Percentiles rank a stretch among this genome's conserved stretches.
Evolutionary conservation across 768 basidiomycete genomes (phyloP).

Genomic region (Baorangia bicolor): DNA sequence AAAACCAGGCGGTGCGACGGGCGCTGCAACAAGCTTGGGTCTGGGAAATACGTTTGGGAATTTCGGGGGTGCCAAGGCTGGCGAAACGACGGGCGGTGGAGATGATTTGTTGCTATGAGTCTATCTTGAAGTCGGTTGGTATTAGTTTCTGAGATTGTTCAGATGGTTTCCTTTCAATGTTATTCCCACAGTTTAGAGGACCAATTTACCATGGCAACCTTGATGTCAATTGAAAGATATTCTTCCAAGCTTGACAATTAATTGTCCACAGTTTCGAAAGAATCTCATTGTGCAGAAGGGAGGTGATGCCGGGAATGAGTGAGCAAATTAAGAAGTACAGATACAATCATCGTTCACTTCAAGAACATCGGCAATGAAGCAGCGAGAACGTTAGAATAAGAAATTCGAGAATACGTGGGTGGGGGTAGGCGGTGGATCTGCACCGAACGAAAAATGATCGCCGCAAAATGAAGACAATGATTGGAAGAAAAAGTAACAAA

Average conservation of each 20-base stretch:
- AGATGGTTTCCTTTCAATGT: background rate
- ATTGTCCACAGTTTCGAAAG: conserved; percentile 19
- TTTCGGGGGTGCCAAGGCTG: conserved; percentile 28
- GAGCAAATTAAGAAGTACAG: conserved; percentile 37
- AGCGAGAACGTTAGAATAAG: conserved; percentile 20
- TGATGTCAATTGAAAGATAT: background rate
- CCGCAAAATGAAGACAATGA: conserved; percentile 15
- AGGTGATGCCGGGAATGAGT: conserved; percentile 15
- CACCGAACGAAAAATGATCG: conserved; percentile 6
- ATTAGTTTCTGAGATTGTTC: background rate
- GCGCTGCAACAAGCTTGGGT: conserved; percentile 9
- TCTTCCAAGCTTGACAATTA: conserved; percentile 2
- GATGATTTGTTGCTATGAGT: conserved; percentile 46
- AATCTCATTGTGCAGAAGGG: conserved; percentile 22
- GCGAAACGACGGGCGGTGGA: conserved; percentile 28
- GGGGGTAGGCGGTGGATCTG: conserved; percentile 2
- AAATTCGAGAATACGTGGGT: conserved; percentile 9
- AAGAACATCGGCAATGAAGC: conserved; percentile 26
- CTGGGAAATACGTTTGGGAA: conserved; percentile 32
- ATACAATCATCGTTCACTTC: conserved; percentile 40
- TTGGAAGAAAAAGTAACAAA: background rate
- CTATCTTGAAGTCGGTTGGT: background rate
- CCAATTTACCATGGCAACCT: conserved; percentile 1
- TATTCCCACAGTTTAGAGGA: conserved; percentile 8
- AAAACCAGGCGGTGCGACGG: conserved; percentile 17